Percentiles rank a stretch among this genome's conserved stretches.
Evolutionary conservation across 2,329 filamentous ascomycete species (phyloP).

Genomic region (Cryphonectria radicalis): DNA sequence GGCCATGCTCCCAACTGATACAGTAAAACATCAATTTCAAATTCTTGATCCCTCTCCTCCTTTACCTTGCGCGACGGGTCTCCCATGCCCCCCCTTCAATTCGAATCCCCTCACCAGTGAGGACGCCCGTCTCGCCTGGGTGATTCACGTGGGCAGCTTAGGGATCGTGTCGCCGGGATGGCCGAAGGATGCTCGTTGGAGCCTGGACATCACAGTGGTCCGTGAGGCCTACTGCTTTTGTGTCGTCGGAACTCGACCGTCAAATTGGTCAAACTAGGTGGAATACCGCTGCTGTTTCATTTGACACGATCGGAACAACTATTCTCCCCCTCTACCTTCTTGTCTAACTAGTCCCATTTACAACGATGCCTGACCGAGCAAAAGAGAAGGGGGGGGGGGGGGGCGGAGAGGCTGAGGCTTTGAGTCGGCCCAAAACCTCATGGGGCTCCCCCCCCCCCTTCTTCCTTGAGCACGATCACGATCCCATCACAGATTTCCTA

Average conservation of each 20-base stretch:
- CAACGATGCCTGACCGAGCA: not conserved
- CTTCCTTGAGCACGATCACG: not conserved
- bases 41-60: not conserved
- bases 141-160: not conserved
- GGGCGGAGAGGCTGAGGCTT: not conserved
- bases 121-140: not conserved
- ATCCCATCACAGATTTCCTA: not conserved
- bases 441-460: not conserved
- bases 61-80: not conserved
- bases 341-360: not conserved
- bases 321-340: not conserved
- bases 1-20: not conserved
- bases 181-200: not conserved
- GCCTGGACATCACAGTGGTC: not conserved
- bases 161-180: not conserved
- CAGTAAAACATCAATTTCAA: not conserved
- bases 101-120: not conserved
- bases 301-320: not conserved
- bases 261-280: not conserved
- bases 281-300: not conserved
- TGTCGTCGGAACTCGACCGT: not conserved
- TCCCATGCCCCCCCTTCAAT: not conserved
- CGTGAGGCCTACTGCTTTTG: not conserved
- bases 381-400: no score
- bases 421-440: not conserved